A percentile compares a stretch with the other conserved stretches of the same genome.
These are phyloP conservation scores for Atkinsonella hypoxylon DNA, from an alignment of 2,329 filamentous ascomycete species.

Conservation along the genomic window DNA sequence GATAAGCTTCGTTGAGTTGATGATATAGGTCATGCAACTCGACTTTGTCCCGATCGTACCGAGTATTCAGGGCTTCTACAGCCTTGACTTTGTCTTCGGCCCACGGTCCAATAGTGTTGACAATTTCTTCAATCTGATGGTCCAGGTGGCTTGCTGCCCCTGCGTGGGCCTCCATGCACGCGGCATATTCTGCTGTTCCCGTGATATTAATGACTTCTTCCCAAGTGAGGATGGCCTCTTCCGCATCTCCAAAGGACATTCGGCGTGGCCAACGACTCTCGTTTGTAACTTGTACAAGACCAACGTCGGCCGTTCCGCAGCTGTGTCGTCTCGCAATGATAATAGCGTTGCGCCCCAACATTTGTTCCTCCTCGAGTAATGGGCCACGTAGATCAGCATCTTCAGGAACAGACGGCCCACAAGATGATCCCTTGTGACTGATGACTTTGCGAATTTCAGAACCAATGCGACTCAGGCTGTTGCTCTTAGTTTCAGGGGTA, in stretches of 20 bases:
- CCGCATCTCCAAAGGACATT: constrained; percentile 63
- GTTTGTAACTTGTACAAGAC: constrained; percentile 25
- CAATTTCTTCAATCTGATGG: constrained; percentile 38
- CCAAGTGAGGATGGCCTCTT: constrained; percentile 63
- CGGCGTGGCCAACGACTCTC: constrained; percentile 58
- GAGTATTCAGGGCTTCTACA: constrained; percentile 48
- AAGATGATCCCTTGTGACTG: constrained; percentile 35
- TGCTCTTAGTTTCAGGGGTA: constrained; percentile 13
- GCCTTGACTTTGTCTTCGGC: constrained; percentile 43
- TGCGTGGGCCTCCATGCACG: constrained; percentile 23
- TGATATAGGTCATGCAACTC: constrained; percentile 57
- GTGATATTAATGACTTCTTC: constrained; percentile 35
- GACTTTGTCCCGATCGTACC: constrained; percentile 50
- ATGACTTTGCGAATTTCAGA: constrained; percentile 32
- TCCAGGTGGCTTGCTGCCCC: constrained; percentile 47
- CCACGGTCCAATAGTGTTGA: constrained; percentile 46
- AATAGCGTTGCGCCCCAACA: constrained; percentile 28
- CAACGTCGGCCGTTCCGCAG: constrained; percentile 25
- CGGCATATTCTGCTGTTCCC: constrained; percentile 18
- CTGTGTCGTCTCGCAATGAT: constrained; percentile 53
- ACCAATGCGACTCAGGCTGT: constrained; percentile 18
- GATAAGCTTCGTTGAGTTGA: constrained; percentile 57
- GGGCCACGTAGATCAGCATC: constrained; percentile 47
- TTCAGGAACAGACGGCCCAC: constrained; percentile 45
- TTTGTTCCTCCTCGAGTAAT: constrained; percentile 35